These are phyloP conservation scores for Gracilariopsis chorda DNA, from an alignment of 23 red algal species.

Conservation along the genomic window DNA sequence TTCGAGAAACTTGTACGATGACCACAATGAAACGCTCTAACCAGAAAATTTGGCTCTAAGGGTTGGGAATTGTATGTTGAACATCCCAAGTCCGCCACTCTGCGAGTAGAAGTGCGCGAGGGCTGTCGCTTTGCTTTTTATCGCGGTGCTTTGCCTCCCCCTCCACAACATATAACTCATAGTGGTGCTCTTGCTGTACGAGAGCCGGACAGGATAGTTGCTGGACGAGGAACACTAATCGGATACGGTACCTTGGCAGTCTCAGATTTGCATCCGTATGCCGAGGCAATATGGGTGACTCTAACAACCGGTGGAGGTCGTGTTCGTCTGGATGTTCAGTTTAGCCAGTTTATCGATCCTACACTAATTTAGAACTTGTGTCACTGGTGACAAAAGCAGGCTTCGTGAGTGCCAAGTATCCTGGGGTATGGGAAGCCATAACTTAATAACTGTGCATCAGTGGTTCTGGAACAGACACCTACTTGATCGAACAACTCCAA, in stretches of 20 bases:
- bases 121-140: conserved; percentile 28
- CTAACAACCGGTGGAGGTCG: conserved; percentile 46
- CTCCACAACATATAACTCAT: background rate
- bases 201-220: background rate
- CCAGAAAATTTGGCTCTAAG: background rate
- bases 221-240: background rate
- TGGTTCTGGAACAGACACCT: background rate
- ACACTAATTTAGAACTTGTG: background rate
- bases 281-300: conserved; percentile 35
- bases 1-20: background rate
- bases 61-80: conserved; percentile 61
- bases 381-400: background rate
- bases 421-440: too few relatives aligned
- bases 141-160: background rate
- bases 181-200: background rate
- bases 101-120: conserved; percentile 48
- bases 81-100: conserved; percentile 30
- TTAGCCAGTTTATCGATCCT: conserved; percentile 63
- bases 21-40: background rate
- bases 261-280: background rate
- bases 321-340: conserved; percentile 31
- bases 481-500: background rate
- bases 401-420: background rate
- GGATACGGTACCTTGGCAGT: conserved; percentile 20
- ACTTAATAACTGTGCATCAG: too few relatives aligned